phyloP scores from a whole-genome alignment of 495 filamentous ascomycete species.

The Podospora sp. region DNA sequence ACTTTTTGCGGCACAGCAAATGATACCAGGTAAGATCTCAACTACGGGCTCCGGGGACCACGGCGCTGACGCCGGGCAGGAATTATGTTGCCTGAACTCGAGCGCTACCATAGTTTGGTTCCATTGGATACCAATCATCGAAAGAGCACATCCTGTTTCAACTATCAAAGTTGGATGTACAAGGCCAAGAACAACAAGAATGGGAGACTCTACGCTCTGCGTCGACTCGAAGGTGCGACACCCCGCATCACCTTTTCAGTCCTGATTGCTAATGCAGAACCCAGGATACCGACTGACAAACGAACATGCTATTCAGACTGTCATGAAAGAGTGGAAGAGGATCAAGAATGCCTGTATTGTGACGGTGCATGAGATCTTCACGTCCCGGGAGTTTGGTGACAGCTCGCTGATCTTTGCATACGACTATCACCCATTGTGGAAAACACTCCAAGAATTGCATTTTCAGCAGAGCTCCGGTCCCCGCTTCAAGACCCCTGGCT shows the following conservation, averaged over 20 bases:
- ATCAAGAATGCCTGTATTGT: constrained; percentile 82
- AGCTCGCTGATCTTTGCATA: constrained; percentile 93
- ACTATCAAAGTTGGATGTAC: constrained; percentile 89
- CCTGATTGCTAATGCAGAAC: background rate
- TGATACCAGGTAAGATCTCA: constrained; percentile 69
- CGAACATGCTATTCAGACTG: constrained; percentile 79
- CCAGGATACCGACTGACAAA: constrained; percentile 70
- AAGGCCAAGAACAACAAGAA: constrained; percentile 90
- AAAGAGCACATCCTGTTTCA: constrained; percentile 74
- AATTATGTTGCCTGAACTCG: constrained; percentile 73
- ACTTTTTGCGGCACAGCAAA: constrained; percentile 78
- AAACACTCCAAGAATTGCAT: constrained; percentile 85
- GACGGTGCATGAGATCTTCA: constrained; percentile 88
- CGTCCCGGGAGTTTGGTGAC: constrained; percentile 88
- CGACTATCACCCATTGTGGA: constrained; percentile 88
- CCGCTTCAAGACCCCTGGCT: constrained; percentile 44
- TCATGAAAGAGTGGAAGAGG: constrained; percentile 85
- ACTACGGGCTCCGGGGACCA: background rate
- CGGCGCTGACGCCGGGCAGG: constrained; percentile 23
- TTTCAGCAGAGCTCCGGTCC: constrained; percentile 59
- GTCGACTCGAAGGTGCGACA: constrained; percentile 72
- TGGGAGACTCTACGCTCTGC: constrained; percentile 79
- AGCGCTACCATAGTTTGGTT: constrained; percentile 87
- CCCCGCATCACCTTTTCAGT: background rate
- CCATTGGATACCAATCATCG: constrained; percentile 78